A percentile compares a stretch with the other conserved stretches of the same genome.
phyloP scores from a whole-genome alignment of 306 rosid species.

The Cucumis hystrix region DNA sequence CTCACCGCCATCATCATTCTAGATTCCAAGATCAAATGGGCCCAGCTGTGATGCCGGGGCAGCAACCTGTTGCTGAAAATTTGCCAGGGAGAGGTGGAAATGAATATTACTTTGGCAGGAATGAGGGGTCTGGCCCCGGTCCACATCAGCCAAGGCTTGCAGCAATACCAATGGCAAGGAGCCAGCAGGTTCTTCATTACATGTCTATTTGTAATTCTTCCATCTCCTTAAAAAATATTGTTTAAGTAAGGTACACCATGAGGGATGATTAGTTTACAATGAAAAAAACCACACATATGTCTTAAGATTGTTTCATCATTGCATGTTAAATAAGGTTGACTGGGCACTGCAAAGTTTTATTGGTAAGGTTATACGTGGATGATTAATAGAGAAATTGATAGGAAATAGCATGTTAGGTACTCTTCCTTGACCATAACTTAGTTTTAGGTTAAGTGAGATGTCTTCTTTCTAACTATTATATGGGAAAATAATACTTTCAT shows the following conservation, averaged over 20 bases:
- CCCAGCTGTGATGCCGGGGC: slow-evolving; percentile 45
- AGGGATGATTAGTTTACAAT: neutral
- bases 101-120: slow-evolving; percentile 49
- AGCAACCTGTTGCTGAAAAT: slow-evolving; percentile 49
- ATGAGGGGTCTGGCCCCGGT: slow-evolving; percentile 38
- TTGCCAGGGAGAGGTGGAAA: slow-evolving; percentile 46
- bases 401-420: neutral
- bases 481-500: neutral
- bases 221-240: too few species aligned
- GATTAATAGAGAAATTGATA: neutral
- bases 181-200: slow-evolving; percentile 52
- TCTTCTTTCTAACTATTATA: neutral
- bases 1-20: slow-evolving; percentile 46
- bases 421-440: neutral
- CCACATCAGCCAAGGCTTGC: slow-evolving; percentile 67
- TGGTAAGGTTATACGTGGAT: neutral
- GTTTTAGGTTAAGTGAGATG: neutral
- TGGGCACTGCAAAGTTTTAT: neutral
- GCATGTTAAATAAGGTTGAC: neutral
- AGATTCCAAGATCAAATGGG: slow-evolving; percentile 58
- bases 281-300: neutral
- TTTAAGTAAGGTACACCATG: neutral
- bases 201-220: neutral
- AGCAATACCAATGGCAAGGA: slow-evolving; percentile 49
- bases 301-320: too few species aligned